Evolutionary conservation across 495 filamentous ascomycete genomes (phyloP), one percentile per base, ranked within the genome.

Genomic region (Astrothelium macrocarpum): DNA sequence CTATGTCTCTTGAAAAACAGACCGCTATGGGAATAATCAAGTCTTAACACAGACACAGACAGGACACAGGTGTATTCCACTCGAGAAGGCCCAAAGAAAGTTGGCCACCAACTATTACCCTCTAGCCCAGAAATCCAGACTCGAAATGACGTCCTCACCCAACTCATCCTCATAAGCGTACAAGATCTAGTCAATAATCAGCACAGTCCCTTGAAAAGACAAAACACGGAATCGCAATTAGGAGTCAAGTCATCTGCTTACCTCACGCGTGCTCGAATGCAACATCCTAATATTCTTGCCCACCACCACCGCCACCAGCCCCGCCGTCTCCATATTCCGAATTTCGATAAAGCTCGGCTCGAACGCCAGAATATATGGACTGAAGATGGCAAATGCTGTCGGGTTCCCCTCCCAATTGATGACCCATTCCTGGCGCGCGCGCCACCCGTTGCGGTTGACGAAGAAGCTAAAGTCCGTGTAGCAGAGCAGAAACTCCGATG

Each of bases 331-430:
- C 67, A 97, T 90, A 71, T 95, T 87, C 69, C 95, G 80, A 68
- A 99, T 90, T 76, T 99, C 95, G 65, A 99, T 90, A 71, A 99
- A 99, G 71, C 91, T 96, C n/a, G 91, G 88, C 76, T 99, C 95
- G 73, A 99, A 99, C 4, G 95, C 95, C 67, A 99, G 78, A 53
- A 99, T 95, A 80, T 93, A 99, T 62, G 64, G 66, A 36, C 92
- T 92, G 71, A 89, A 95, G 42, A 97, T 82, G 0, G 95, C 94
- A 73, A 99, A 99, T 45, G 87, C 83, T 68, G 87, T 86, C 60
- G 95, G 95, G 49, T 82, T 88, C 60, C 95, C 95, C 77, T 99
- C 95, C 95, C 95, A 99, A 32, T 89, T 88, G 69, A 99, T 95
- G 65, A 85, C 87, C 95, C 95, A 99, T 71, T 99, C 95, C 20